phyloP scores from a whole-genome alignment of 306 rosid species.

The Albizia julibrissin region DNA sequence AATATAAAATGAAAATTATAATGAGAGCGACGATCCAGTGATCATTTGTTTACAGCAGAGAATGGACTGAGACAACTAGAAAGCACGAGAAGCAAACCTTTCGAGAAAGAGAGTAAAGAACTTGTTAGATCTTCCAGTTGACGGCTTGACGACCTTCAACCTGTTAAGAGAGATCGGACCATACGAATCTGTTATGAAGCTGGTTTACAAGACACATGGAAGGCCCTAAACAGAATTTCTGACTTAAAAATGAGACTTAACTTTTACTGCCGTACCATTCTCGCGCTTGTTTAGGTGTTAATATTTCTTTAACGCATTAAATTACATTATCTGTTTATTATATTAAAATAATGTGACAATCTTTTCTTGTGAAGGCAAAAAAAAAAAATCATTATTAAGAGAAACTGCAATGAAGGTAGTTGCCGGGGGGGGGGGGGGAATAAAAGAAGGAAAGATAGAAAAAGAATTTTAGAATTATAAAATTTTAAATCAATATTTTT shows the following conservation, averaged over 20 bases:
- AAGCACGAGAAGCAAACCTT: conserved; percentile 17
- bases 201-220: neutral
- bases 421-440: too few species aligned
- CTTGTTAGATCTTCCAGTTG: neutral
- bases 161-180: neutral
- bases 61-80: neutral
- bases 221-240: neutral
- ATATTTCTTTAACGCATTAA: too few species aligned
- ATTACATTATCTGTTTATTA: too few species aligned
- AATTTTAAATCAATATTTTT: too few species aligned
- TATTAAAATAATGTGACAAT: too few species aligned
- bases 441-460: too few species aligned
- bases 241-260: neutral
- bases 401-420: too few species aligned
- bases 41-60: neutral
- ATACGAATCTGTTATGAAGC: neutral
- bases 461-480: too few species aligned
- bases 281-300: neutral
- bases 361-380: neutral
- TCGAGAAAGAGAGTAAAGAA: neutral
- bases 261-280: neutral
- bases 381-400: too few species aligned
- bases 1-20: neutral
- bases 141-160: neutral
- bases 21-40: neutral